Base-by-base conservation (phyloP, 2,329 filamentous ascomycete species). In the Cercospora sp. region DNA sequence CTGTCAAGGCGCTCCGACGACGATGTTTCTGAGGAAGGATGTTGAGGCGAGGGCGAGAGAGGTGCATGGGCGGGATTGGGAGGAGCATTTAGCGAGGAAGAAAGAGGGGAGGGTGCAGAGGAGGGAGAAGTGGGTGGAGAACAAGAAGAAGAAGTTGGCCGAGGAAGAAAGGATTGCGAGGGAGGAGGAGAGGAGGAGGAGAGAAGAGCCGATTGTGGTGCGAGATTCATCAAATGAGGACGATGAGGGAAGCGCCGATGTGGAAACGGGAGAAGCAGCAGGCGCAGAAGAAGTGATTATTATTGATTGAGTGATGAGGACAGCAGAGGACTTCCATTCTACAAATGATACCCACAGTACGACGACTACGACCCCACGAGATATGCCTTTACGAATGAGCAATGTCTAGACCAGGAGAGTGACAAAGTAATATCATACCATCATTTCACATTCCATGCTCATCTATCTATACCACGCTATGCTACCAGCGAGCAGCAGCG, bases 21-120 rank as follows among this genome's bases (percentile, higher is more conserved):
- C 73, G 3, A 75, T 77, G 74, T 76, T 77, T 51, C 55, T 76
- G 53, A 33, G 63, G 9, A 18, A 69, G 6, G 76, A 76, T 23
- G 73, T 77, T 18, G 60, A 70, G 53, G 48, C 62, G 7, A 66
- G 76, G 5, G 75, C 73, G 12, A 48, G 67, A 2, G n/a, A 48
- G 10, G 64, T 72, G 1, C 70, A 75, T 18, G 67, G 74, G 1
- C 18, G 8, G 20, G 69, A 73, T 62, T 18, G 73, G 42, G 66
- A 72, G 9, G 63, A 23, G 3, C 64, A 74, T 66, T 55, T 71
- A 55, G 61, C 33, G n/a, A 69, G 69, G 57, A 64, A 63, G 45
- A 55, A 64, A 33, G 55, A 20, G 59, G 64, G 59, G 48, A 65
- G 57, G 33, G 62, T 65, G 45, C 66, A 65, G 60, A 69, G 53